These are phyloP conservation scores for Primulina tabacum DNA, from an alignment of 257 asterid genomes.

Conservation along the genomic window DNA sequence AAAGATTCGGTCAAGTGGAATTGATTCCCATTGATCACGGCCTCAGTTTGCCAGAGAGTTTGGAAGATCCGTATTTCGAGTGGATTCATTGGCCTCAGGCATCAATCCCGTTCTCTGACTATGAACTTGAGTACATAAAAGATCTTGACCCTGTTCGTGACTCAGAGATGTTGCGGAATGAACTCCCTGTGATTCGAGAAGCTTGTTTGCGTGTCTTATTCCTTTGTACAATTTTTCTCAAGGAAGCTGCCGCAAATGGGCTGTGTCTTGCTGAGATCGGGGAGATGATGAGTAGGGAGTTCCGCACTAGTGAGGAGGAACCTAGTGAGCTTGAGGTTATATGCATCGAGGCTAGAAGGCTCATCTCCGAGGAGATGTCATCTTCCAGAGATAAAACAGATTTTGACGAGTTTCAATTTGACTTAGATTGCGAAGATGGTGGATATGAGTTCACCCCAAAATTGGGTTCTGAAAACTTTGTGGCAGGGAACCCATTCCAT, in stretches of 20 bases:
- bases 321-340: constrained; percentile 92
- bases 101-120: constrained; percentile 91
- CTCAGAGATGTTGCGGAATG: constrained; percentile 67
- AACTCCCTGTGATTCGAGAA: constrained; percentile 91
- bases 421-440: constrained; percentile 73
- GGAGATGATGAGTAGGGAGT: constrained; percentile 95
- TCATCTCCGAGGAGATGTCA: constrained; percentile 45
- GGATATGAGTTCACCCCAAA: constrained; percentile 35
- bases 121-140: constrained; percentile 76
- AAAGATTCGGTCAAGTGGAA: constrained; percentile 84
- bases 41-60: constrained; percentile 85
- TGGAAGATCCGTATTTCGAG: constrained; percentile 96
- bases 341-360: constrained; percentile 79
- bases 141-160: constrained; percentile 73
- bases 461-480: constrained; percentile 35
- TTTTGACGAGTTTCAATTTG: constrained; percentile 60
- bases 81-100: constrained; percentile 99
- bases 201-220: constrained; percentile 81
- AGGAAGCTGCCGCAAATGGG: constrained; percentile 79
- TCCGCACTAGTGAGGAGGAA: constrained; percentile 84
- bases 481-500: constrained; percentile 39
- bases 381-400: constrained; percentile 48
- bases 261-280: constrained; percentile 96
- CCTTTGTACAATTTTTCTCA: constrained; percentile 77
- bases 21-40: constrained; percentile 94